phyloP scores from a whole-genome alignment of 208 protist genomes.

The Leishmania turanica region DNA sequence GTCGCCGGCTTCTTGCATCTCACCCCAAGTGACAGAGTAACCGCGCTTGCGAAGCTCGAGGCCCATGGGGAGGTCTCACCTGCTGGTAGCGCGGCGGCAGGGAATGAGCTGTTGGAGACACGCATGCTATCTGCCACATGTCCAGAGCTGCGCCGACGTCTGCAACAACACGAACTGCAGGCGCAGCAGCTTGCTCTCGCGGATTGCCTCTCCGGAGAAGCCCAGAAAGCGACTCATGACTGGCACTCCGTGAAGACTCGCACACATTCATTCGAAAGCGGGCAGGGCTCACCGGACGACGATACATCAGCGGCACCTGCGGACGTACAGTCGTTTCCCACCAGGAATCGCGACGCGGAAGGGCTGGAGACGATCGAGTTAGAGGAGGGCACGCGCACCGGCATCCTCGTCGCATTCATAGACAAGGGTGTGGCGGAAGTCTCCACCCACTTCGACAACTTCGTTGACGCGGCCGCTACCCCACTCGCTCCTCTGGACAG shows the following conservation, averaged over 20 bases:
- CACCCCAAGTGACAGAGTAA: conserved; percentile 14
- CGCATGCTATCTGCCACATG: background rate
- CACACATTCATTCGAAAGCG: too few species aligned
- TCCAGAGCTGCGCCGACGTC: conserved; percentile 9
- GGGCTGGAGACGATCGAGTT: conserved; percentile 42
- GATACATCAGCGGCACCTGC: background rate
- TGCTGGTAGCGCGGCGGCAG: background rate
- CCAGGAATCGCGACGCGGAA: background rate
- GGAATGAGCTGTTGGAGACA: background rate
- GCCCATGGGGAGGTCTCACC: background rate
- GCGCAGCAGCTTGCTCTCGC: background rate
- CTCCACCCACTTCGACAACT: conserved; percentile 58
- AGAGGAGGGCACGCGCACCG: conserved; percentile 39
- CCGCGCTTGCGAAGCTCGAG: conserved; percentile 18
- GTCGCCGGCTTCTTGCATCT: conserved; percentile 26
- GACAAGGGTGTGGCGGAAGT: conserved; percentile 32
- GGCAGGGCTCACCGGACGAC: background rate
- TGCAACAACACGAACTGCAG: conserved; percentile 9
- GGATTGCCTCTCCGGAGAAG: background rate
- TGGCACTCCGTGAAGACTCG: background rate
- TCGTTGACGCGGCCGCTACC: conserved; percentile 22
- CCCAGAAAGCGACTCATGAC: too few species aligned
- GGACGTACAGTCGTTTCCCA: background rate
- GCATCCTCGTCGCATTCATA: conserved; percentile 50
- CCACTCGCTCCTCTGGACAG: background rate